Base-by-base conservation (phyloP, 306 rosid genomes). In the Argentina anserina region DNA sequence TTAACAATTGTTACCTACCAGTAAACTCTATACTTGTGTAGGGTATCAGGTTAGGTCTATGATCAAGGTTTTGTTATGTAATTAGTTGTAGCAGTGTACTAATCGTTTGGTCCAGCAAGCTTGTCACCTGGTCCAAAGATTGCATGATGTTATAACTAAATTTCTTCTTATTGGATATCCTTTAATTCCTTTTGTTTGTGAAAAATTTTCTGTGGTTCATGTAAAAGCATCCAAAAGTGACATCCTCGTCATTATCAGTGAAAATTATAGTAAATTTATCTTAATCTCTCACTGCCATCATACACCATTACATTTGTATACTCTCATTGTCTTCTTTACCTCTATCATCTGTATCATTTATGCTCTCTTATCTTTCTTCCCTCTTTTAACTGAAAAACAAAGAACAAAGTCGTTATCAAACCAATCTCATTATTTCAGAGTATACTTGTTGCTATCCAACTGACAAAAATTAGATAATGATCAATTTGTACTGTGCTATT, bases 1-100 rank as follows among this genome's bases (percentile, higher is more conserved):
- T 15, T 70, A 55, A 31, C 68, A 78, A 78, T 74, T 53, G 74
- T 74, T 55, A 65, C 65, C 52, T 42, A 42, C 65, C 40, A 40
- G 63, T 64, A 59, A 73, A 34, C 56, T 17, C 42, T 49, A 29
- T 39, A 68, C 59, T 60, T 55, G 9, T 26, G 21, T 40, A 25
- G n/a, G 39, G 45, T 1, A 77, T 64, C 58, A 80, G 40, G 62
- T 55, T 41, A 5, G 75, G 63, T n/a, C 9, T 8, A 62, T 9
- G 15, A 23, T 56, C 59, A 43, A 67, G 49, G 29, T 67, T 28
- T 66, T 50, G 12, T 23, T 41, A 6, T 55, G 28, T 36, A 41
- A n/a, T 45, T 52, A 7, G 58, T 34, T 49, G 13, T 13, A 21
- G 17, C 45, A 14, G 5, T 21, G 40, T 26, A 21, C 7, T 62